phyloP scores from a whole-genome alignment of 2,329 filamentous ascomycete species.

The Stachybotrys echinatus region DNA sequence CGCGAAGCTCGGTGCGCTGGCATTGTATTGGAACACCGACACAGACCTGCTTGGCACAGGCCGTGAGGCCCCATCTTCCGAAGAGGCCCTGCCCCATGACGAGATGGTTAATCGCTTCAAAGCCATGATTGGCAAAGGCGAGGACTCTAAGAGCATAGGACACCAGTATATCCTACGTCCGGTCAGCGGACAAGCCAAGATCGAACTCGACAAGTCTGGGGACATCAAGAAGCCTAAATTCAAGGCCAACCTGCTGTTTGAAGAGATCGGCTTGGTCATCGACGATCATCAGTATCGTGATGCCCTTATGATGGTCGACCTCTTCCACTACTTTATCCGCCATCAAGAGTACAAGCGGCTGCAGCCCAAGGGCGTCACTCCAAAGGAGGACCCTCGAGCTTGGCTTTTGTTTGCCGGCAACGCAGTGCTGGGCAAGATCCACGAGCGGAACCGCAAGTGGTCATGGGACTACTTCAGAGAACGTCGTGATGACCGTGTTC shows the following conservation, averaged over 20 bases:
- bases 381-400: conserved; percentile 84
- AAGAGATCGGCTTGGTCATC: conserved; percentile 95
- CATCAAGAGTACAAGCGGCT: conserved; percentile 96
- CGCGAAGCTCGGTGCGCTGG: conserved; percentile 81
- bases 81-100: conserved; percentile 62
- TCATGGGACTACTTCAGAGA: conserved; percentile 95
- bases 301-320: conserved; percentile 93
- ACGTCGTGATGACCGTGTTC: conserved; percentile 78
- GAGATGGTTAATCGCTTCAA: conserved; percentile 75
- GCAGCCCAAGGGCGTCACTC: conserved; percentile 73
- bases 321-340: conserved; percentile 97
- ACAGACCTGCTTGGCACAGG: conserved; percentile 76
- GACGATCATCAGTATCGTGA: conserved; percentile 98
- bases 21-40: conserved; percentile 98
- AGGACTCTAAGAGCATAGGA: conserved; percentile 43
- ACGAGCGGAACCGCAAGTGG: conserved; percentile 88
- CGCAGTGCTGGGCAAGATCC: conserved; percentile 87
- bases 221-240: conserved; percentile 74
- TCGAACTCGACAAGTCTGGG: conserved; percentile 92
- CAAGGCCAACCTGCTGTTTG: conserved; percentile 87
- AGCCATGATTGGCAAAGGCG: conserved; percentile 70
- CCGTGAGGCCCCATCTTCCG: conserved; percentile 52
- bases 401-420: conserved; percentile 92
- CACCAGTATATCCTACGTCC: conserved; percentile 96
- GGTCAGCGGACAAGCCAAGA: conserved; percentile 88